These are phyloP conservation scores for Phylloporus arenicola DNA, from an alignment of 768 basidiomycete genomes.

Conservation along the genomic window DNA sequence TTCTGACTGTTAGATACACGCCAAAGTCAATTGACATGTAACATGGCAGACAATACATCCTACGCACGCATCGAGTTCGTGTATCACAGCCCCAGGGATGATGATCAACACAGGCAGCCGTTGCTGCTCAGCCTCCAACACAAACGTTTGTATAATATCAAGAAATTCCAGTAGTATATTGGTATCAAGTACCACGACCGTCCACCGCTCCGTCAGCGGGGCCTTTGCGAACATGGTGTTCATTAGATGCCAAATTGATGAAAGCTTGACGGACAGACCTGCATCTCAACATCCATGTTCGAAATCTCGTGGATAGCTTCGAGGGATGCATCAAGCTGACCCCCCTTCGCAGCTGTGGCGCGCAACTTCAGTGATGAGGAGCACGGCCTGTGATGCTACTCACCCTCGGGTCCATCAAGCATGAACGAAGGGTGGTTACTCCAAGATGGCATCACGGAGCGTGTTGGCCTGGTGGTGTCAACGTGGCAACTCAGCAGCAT, in stretches of 20 bases:
- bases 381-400: background rate
- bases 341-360: conserved; percentile 6
- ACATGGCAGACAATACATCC: background rate
- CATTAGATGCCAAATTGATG: background rate
- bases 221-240: conserved; percentile 26
- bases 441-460: background rate
- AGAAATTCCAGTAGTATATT: conserved; percentile 71
- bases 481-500: background rate
- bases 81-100: conserved; percentile 69
- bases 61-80: conserved; percentile 69
- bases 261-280: conserved; percentile 37
- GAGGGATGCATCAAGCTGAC: conserved; percentile 36
- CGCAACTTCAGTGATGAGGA: background rate
- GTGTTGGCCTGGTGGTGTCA: background rate
- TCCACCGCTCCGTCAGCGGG: conserved; percentile 36
- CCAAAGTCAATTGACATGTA: conserved; percentile 1
- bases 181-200: conserved; percentile 67
- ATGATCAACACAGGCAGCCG: conserved; percentile 53
- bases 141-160: conserved; percentile 58
- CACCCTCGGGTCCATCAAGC: conserved; percentile 6
- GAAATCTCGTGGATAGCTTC: conserved; percentile 49
- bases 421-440: background rate
- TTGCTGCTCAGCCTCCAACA: conserved; percentile 50
- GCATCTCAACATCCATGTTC: conserved; percentile 71
- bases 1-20: conserved; percentile 32